Evolutionary conservation across 345 rosid genomes (phyloP).

Genomic region (Passiflora organensis): DNA sequence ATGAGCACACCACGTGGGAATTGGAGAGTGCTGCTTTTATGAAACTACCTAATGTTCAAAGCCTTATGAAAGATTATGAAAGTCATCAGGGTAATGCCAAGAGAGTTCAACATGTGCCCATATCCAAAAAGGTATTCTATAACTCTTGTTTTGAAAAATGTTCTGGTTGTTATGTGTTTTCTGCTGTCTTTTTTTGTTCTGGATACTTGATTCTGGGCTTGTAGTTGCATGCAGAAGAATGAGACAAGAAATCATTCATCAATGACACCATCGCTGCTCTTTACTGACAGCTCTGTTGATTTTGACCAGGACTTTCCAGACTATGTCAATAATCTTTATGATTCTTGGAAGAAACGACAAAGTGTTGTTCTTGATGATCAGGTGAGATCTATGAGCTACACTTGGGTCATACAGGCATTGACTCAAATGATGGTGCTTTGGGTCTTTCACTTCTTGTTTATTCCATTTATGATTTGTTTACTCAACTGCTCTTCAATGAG

Average conservation of each 20-base stretch:
- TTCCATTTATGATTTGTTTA: no score
- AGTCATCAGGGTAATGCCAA: constrained; percentile 28
- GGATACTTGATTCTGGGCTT: not conserved
- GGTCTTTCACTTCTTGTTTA: no score
- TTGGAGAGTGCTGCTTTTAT: constrained; percentile 39
- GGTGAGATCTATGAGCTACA: constrained; percentile 21
- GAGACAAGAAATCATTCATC: constrained; percentile 8
- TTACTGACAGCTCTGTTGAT: constrained; percentile 18
- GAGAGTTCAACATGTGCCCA: constrained; percentile 5
- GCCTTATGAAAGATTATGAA: constrained; percentile 40
- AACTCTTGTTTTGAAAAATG: not conserved
- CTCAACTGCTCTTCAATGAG: no score
- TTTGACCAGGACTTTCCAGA: constrained; percentile 17
- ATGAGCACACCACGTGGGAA: constrained; percentile 58
- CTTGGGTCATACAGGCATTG: no score
- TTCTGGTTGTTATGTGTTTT: not conserved
- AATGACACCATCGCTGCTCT: constrained; percentile 14
- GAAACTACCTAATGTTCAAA: constrained; percentile 26
- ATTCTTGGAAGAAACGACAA: constrained; percentile 24
- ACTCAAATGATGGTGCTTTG: no score
- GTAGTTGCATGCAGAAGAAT: constrained; percentile 23
- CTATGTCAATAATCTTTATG: constrained; percentile 24
- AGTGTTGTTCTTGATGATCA: constrained; percentile 45
- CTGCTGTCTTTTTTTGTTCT: not conserved
- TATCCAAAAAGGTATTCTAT: constrained; percentile 26